Percentiles rank a stretch among this genome's conserved stretches.
Conservation (phyloP, 1,284 basidiomycete genomes). For the Austroboletus novae-zelandiae region DNA sequence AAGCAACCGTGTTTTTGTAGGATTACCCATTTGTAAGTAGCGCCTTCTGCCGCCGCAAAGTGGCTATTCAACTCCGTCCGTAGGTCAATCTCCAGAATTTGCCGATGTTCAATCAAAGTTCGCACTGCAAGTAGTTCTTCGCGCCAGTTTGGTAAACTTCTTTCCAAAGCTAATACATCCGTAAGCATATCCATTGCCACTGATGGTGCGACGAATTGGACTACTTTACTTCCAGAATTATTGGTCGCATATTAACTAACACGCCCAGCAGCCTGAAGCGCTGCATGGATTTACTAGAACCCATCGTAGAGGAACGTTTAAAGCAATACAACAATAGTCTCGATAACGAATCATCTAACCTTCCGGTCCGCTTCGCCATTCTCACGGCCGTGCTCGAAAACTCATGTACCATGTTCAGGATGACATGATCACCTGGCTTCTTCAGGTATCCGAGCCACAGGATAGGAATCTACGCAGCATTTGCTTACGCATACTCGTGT, state of each 20-base stretch:
- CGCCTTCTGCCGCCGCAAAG: conserved; percentile 4
- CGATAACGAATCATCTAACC: conserved; percentile 8
- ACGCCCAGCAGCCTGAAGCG: conserved; percentile 31
- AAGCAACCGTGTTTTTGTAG: conserved; percentile 46
- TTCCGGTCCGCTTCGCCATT: conserved; percentile 26
- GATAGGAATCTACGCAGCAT: conserved; percentile 33
- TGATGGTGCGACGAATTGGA: conserved; percentile 15
- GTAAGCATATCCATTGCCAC: conserved; percentile 20
- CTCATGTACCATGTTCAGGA: conserved; percentile 30
- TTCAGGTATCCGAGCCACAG: conserved; percentile 36
- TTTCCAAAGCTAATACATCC: conserved; percentile 35
- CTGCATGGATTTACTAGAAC: conserved; percentile 31
- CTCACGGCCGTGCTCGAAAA: conserved; percentile 2
- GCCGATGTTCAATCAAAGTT: conserved; percentile 34
- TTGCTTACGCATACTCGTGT: conserved; percentile 39
- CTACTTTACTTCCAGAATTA: conserved; percentile 22
- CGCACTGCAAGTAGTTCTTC: conserved; percentile 33
- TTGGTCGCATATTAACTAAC: conserved; percentile 34
- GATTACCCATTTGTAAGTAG: conserved; percentile 39
- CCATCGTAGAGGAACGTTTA: conserved; percentile 34
- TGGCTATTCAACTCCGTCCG: conserved; percentile 13
- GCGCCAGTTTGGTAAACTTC: conserved; percentile 31
- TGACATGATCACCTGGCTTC: conserved; percentile 46
- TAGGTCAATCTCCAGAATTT: conserved; percentile 31
- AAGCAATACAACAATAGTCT: conserved; percentile 15